These are phyloP conservation scores for Phytophthora constricta DNA, from an alignment of 352 stramenopile genomes.

Conservation along the genomic window DNA sequence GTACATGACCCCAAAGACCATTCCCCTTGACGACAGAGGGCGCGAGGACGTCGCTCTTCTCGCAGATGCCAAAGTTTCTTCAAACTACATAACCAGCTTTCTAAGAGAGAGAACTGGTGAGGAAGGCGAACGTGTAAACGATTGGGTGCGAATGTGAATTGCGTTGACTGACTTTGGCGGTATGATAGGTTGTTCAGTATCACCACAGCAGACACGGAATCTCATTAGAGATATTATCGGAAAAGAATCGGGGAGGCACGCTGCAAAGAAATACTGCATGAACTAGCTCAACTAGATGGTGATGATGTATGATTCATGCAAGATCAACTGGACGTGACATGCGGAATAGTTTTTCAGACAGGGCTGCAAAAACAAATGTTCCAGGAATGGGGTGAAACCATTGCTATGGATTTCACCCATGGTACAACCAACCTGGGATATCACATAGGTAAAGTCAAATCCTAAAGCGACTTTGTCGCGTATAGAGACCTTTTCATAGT, in stretches of 20 bases:
- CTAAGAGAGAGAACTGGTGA: slow-evolving; percentile 17
- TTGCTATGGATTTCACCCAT: background rate
- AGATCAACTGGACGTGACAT: slow-evolving; percentile 6
- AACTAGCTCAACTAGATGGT: slow-evolving; percentile 15
- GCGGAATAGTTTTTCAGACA: background rate
- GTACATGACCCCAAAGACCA: slow-evolving; percentile 15
- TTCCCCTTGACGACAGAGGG: slow-evolving; percentile 13
- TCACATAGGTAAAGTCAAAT: background rate
- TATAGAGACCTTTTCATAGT: background rate
- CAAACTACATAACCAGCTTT: slow-evolving; percentile 12
- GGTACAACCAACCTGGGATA: background rate
- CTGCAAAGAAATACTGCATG: slow-evolving; percentile 17
- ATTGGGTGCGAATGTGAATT: slow-evolving; percentile 3
- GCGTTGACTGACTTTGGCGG: background rate
- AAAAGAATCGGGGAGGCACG: slow-evolving; percentile 1
- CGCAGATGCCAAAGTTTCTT: slow-evolving; percentile 4
- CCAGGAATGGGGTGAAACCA: background rate
- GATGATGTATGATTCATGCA: slow-evolving; percentile 9
- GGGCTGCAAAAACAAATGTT: background rate
- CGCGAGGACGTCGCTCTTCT: slow-evolving; percentile 13
- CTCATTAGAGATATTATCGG: slow-evolving; percentile 17
- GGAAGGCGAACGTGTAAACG: background rate
- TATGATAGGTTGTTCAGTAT: slow-evolving; percentile 8
- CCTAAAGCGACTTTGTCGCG: background rate
- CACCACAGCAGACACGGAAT: slow-evolving; percentile 20